Percentiles rank a stretch among this genome's conserved stretches.
Evolutionary conservation across 495 filamentous ascomycete species (phyloP).

Genomic region (Bacidia gigantensis): DNA sequence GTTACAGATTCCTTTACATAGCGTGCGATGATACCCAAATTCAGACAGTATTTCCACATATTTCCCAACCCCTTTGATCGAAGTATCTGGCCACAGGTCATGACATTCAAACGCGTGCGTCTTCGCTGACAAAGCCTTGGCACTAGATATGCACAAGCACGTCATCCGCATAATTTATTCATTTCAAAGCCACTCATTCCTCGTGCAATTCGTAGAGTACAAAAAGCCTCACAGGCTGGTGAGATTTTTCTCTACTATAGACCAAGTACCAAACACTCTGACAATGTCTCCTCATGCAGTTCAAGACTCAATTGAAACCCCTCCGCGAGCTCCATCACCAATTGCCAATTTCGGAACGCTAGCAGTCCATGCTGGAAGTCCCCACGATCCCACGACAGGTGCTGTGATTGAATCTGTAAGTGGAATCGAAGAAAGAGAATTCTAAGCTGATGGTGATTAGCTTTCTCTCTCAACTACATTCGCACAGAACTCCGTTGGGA

Average conservation of each 20-base stretch:
- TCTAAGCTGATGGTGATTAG: conserved; percentile 25
- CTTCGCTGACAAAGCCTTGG: neutral
- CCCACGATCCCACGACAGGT: conserved; percentile 79
- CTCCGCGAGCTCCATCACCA: conserved; percentile 43
- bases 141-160: neutral
- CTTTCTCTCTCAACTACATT: conserved; percentile 95
- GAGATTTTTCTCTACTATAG: neutral
- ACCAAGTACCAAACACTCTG: neutral
- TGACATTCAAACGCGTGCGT: too few species aligned
- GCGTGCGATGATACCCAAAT: neutral
- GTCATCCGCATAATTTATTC: neutral
- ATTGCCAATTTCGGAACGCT: conserved; percentile 73
- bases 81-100: too few species aligned
- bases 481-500: conserved; percentile 70
- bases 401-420: conserved; percentile 78
- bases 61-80: too few species aligned
- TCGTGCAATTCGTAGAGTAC: too few species aligned
- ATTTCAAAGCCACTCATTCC: neutral
- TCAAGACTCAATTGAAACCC: conserved; percentile 41
- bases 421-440: neutral
- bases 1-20: neutral
- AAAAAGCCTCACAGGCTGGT: neutral
- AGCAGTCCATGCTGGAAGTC: conserved; percentile 84
- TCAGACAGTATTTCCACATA: too few species aligned
- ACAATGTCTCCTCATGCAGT: conserved; percentile 23